These are phyloP conservation scores for Ogataea populi-albae DNA, from an alignment of 805 yeast genomes.

Conservation along the genomic window DNA sequence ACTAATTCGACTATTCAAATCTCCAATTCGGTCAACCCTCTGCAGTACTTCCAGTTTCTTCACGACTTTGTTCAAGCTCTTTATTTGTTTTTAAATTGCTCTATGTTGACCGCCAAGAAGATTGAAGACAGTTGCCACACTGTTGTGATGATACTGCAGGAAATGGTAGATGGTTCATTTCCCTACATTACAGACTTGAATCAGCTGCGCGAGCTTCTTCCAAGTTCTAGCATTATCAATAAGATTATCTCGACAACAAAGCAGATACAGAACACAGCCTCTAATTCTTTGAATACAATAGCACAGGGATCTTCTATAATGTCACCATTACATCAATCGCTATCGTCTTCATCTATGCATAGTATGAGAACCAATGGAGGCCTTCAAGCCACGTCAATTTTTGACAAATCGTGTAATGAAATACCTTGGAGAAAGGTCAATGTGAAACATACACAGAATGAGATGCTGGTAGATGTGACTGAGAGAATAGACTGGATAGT, in stretches of 20 bases:
- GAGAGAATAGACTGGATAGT: constrained; percentile 63
- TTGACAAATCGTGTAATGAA: constrained; percentile 35
- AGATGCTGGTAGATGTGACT: constrained; percentile 76
- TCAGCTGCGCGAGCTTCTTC: constrained; percentile 65
- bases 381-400: constrained; percentile 17
- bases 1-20: constrained; percentile 7
- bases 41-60: constrained; percentile 42
- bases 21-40: constrained; percentile 36
- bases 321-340: constrained; percentile 15
- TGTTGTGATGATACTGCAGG: constrained; percentile 66
- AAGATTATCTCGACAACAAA: constrained; percentile 45
- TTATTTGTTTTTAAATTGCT: constrained; percentile 40
- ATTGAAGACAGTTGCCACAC: constrained; percentile 70
- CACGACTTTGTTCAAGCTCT: constrained; percentile 38
- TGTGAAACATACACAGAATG: constrained; percentile 75
- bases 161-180: constrained; percentile 72
- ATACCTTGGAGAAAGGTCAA: constrained; percentile 79
- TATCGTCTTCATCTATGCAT: constrained; percentile 13
- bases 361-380: constrained; percentile 12
- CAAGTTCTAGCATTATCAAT: constrained; percentile 55
- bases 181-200: constrained; percentile 75
- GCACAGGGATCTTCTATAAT: constrained; percentile 25
- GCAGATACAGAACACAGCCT: constrained; percentile 32
- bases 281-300: constrained; percentile 27
- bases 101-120: constrained; percentile 53